A percentile compares a stretch with the other conserved stretches of the same genome.
Conservation (phyloP, 2,329 filamentous ascomycete species). For the Emmonsiellopsis sp. region DNA sequence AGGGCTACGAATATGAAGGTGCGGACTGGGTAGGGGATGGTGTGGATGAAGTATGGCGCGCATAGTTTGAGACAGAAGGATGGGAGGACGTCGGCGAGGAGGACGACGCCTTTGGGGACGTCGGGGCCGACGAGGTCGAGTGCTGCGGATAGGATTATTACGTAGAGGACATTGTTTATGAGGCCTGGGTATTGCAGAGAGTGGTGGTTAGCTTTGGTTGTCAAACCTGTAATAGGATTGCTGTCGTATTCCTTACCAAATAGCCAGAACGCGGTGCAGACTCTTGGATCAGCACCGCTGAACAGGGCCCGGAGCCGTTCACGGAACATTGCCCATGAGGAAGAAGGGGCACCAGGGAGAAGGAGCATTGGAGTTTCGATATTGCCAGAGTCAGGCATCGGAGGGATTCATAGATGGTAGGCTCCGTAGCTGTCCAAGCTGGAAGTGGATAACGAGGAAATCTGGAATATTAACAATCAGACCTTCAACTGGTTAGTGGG, state of each 20-base stretch:
- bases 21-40: slow-evolving; percentile 68
- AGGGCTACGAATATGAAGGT: slow-evolving; percentile 65
- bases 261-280: slow-evolving; percentile 81
- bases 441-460: too few species aligned
- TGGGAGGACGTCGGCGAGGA: slow-evolving; percentile 86
- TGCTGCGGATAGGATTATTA: slow-evolving; percentile 89
- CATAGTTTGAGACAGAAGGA: slow-evolving; percentile 81
- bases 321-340: slow-evolving; percentile 66
- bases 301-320: slow-evolving; percentile 57
- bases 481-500: too few species aligned
- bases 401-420: not conserved
- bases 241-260: slow-evolving; percentile 53
- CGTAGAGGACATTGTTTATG: slow-evolving; percentile 97
- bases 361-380: slow-evolving; percentile 32
- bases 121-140: slow-evolving; percentile 84
- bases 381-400: not conserved
- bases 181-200: slow-evolving; percentile 46
- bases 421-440: too few species aligned
- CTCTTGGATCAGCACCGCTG: slow-evolving; percentile 58
- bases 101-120: slow-evolving; percentile 83
- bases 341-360: slow-evolving; percentile 48
- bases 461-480: too few species aligned
- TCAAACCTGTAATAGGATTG: too few species aligned
- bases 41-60: slow-evolving; percentile 89
- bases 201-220: not conserved